Percentiles rank a stretch among this genome's conserved stretches.
These are phyloP conservation scores for Bacidia gigantensis DNA, from an alignment of 495 filamentous ascomycete species.

Conservation along the genomic window DNA sequence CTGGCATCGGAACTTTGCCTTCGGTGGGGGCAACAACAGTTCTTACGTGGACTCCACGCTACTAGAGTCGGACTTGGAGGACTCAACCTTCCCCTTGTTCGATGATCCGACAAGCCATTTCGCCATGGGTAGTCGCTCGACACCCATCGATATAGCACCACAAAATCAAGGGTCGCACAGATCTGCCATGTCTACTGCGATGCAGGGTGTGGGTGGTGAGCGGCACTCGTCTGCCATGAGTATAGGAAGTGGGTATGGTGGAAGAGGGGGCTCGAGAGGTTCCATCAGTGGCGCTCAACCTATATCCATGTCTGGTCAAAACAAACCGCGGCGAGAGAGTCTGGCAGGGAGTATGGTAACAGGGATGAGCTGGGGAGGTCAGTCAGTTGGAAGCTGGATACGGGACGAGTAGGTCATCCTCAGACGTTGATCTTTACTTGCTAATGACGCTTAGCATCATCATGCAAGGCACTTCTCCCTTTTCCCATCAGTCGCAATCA, in stretches of 20 bases:
- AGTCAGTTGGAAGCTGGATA: constrained; percentile 93
- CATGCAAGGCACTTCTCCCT: constrained; percentile 93
- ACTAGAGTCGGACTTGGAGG: constrained; percentile 27
- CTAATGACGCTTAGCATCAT: constrained; percentile 55
- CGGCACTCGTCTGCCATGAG: constrained; percentile 15
- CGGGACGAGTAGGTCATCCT: constrained; percentile 77
- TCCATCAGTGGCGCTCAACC: constrained; percentile 56
- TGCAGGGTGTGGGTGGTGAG: constrained; percentile 22
- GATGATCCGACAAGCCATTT: constrained; percentile 21
- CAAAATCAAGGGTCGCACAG: constrained; percentile 51
- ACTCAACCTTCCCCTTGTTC: constrained; percentile 34
- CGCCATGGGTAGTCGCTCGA: constrained; percentile 38
- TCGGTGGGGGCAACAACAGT: constrained; percentile 10
- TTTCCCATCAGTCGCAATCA: constrained; percentile 78
- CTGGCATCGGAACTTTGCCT: constrained; percentile 27
- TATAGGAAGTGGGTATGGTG: constrained; percentile 13
- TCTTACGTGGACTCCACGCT: constrained; percentile 25
- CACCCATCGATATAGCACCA: constrained; percentile 53
- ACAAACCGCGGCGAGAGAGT: constrained; percentile 67
- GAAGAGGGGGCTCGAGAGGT: constrained; percentile 15
- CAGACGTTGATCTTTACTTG: constrained; percentile 16
- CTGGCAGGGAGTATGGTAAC: constrained; percentile 74
- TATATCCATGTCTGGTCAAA: constrained; percentile 69
- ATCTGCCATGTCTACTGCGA: constrained; percentile 39
- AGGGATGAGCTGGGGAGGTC: constrained; percentile 96